Conservation (phyloP, 768 basidiomycete species). For the Suillus occidentalis region DNA sequence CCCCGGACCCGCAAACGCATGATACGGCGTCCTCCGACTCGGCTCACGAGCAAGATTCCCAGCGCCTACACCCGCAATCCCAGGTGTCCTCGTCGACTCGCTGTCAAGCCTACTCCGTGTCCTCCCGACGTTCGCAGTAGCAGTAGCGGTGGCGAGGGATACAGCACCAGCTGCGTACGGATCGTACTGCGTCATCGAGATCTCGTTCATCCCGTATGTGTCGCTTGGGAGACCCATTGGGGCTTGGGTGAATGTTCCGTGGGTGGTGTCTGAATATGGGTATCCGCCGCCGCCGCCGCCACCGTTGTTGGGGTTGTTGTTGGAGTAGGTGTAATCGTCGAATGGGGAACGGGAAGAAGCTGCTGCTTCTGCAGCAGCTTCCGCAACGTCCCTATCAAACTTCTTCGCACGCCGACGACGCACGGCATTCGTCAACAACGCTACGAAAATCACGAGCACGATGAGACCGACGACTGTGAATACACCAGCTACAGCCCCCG, state of each 20-base stretch:
- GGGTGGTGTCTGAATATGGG: constrained; percentile 51
- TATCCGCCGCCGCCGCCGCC: constrained; percentile 17
- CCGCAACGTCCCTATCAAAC: constrained; percentile 74
- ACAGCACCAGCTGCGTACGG: constrained; percentile 30
- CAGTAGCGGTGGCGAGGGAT: constrained; percentile 20
- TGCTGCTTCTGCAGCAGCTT: constrained; percentile 65
- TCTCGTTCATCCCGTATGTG: constrained; percentile 54
- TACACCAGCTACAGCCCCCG: constrained; percentile 69
- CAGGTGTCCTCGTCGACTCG: constrained; percentile 35
- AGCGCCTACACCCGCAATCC: constrained; percentile 39
- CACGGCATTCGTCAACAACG: constrained; percentile 47
- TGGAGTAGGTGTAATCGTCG: constrained; percentile 42
- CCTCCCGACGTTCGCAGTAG: constrained; percentile 18
- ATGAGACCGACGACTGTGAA: constrained; percentile 73
- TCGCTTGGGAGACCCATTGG: constrained; percentile 44
- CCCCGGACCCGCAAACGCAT: constrained; percentile 38
- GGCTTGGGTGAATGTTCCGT: constrained; percentile 57
- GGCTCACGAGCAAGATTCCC: constrained; percentile 30
- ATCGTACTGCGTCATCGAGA: constrained; percentile 39
- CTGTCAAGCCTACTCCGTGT: constrained; percentile 30
- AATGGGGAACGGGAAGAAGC: constrained; percentile 51
- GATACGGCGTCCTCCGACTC: constrained; percentile 35
- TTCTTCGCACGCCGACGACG: constrained; percentile 63
- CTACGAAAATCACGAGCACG: constrained; percentile 50
- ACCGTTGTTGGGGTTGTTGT: constrained; percentile 21